Evolutionary conservation across 1,284 basidiomycete species (phyloP).

Genomic region (Ceratobasidium sp.): DNA sequence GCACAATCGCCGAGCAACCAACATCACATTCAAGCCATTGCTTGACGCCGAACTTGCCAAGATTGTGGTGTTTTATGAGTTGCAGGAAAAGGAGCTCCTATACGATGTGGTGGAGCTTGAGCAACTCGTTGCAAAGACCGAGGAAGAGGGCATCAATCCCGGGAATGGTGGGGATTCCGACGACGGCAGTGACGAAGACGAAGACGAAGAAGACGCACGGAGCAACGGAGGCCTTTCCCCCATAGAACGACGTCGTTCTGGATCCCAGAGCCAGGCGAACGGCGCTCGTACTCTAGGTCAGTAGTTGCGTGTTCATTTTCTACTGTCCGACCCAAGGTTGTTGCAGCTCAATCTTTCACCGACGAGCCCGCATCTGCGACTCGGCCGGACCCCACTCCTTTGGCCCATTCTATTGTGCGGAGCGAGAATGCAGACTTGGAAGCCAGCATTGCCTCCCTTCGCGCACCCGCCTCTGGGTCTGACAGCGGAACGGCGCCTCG

Average conservation of each 20-base stretch:
- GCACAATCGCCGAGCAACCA: constrained; percentile 51
- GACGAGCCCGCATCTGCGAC: constrained; percentile 23
- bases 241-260: constrained; percentile 10
- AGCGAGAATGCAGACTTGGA: constrained; percentile 35
- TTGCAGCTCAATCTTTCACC: background rate
- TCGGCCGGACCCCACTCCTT: constrained; percentile 15
- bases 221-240: constrained; percentile 45
- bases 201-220: constrained; percentile 70
- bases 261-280: constrained; percentile 15
- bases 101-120: constrained; percentile 69
- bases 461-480: constrained; percentile 38
- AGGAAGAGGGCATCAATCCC: constrained; percentile 65
- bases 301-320: background rate
- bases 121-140: constrained; percentile 68
- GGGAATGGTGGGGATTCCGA: constrained; percentile 59
- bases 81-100: constrained; percentile 75
- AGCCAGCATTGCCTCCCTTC: constrained; percentile 40
- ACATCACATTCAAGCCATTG: constrained; percentile 71
- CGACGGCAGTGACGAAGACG: constrained; percentile 67
- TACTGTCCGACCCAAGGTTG: constrained; percentile 37
- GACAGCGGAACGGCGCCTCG: constrained; percentile 51
- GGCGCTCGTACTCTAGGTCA: constrained; percentile 14
- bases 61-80: constrained; percentile 80
- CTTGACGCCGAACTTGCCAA: constrained; percentile 87
- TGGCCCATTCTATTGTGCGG: constrained; percentile 18